Percentiles rank a stretch among this genome's conserved stretches.
phyloP scores from a whole-genome alignment of 2,329 filamentous ascomycete species.

The Sphaerulina musiva region DNA sequence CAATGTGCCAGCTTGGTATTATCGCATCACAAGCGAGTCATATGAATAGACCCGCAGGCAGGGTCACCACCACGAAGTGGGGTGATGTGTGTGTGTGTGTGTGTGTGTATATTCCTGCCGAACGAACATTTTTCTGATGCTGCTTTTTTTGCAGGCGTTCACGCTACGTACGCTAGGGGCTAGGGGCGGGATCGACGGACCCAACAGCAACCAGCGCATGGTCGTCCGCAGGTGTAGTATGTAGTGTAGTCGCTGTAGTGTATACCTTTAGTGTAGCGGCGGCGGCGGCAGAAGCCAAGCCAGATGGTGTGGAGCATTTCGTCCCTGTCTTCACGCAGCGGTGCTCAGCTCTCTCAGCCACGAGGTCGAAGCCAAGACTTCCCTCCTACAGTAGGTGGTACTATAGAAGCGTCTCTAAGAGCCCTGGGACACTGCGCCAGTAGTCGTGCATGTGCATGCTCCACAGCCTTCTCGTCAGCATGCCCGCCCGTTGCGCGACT shows the following conservation, averaged over 20 bases:
- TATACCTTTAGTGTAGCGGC: no score
- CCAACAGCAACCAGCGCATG: no score
- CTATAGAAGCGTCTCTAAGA: neutral
- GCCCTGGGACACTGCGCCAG: neutral
- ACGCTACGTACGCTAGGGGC: no score
- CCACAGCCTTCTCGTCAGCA: neutral
- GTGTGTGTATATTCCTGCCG: neutral
- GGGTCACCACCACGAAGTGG: neutral
- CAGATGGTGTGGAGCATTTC: neutral
- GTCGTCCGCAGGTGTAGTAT: no score
- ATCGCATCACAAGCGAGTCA: slow-evolving; percentile 4
- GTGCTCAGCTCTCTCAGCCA: neutral
- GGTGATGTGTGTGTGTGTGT: neutral
- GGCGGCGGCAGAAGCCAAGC: no score
- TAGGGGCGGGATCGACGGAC: no score
- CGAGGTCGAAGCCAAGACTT: neutral
- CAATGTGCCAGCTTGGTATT: neutral
- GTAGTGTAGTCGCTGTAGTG: no score
- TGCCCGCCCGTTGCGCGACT: neutral
- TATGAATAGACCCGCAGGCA: neutral
- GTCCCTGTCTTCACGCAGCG: neutral
- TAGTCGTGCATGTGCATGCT: neutral
- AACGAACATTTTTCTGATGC: neutral
- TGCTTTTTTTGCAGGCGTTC: neutral
- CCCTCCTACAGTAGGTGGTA: no score